Percentiles rank a stretch among this genome's conserved stretches.
Evolutionary conservation across 2,329 filamentous ascomycete genomes (phyloP).

Genomic region (Fusarium proliferatum): DNA sequence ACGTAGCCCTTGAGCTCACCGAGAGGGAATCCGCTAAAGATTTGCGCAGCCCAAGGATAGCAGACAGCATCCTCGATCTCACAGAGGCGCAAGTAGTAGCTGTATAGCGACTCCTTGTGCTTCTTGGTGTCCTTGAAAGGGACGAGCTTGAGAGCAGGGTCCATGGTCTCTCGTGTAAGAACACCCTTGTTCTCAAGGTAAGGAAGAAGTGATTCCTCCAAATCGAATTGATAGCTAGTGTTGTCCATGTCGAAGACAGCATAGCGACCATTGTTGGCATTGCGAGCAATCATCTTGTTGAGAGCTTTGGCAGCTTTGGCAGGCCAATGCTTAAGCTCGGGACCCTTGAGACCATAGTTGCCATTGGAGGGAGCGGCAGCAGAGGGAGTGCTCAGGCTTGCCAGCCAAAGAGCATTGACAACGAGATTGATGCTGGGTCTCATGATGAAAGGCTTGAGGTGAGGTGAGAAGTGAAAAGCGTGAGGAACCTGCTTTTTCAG

Average conservation of each 20-base stretch:
- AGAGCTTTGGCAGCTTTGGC: constrained; percentile 49
- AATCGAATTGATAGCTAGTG: constrained; percentile 55
- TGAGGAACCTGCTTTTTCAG: constrained; percentile 2
- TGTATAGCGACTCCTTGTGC: constrained; percentile 56
- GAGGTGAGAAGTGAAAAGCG: background rate
- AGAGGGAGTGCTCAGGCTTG: constrained; percentile 18
- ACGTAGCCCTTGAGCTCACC: constrained; percentile 59
- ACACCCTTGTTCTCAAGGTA: constrained; percentile 56
- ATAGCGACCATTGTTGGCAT: constrained; percentile 52
- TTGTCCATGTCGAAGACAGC: constrained; percentile 60
- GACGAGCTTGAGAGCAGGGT: constrained; percentile 54
- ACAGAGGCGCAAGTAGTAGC: constrained; percentile 58
- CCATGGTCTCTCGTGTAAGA: constrained; percentile 54
- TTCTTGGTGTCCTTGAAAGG: constrained; percentile 54
- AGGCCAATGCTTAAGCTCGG: constrained; percentile 52
- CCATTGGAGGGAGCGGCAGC: constrained; percentile 13
- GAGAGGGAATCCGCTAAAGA: constrained; percentile 56
- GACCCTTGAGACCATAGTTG: constrained; percentile 29
- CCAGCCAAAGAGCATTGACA: constrained; percentile 30
- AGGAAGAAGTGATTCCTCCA: constrained; percentile 57
- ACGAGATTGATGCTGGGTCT: constrained; percentile 17
- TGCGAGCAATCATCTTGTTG: constrained; percentile 52
- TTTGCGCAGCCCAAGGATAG: constrained; percentile 57
- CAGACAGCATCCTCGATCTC: constrained; percentile 55
- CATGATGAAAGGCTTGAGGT: constrained; percentile 13